Percentiles rank a stretch among this genome's conserved stretches.
Evolutionary conservation across 2,329 filamentous ascomycete species (phyloP).

Genomic region (Hypoxylon sp.): DNA sequence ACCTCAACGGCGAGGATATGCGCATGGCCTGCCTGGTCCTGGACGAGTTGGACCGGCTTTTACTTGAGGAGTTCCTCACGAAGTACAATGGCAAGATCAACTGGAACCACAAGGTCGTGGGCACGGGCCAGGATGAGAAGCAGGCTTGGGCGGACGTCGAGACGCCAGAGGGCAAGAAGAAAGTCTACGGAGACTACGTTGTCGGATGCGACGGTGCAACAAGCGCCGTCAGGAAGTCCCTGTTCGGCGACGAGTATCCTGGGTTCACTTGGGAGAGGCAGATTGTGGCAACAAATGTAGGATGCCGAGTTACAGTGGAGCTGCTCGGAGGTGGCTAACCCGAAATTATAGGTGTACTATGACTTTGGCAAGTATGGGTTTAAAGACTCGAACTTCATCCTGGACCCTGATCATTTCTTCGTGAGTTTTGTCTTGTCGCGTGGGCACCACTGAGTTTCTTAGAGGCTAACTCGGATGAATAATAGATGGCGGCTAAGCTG

Average conservation of each 20-base stretch:
- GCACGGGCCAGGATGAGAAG: slow-evolving; percentile 62
- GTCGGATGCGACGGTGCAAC: slow-evolving; percentile 70
- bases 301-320: slow-evolving; percentile 39
- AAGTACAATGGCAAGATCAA: slow-evolving; percentile 56
- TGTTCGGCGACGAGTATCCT: slow-evolving; percentile 71
- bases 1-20: slow-evolving; percentile 59
- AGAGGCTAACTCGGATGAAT: slow-evolving; percentile 11
- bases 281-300: slow-evolving; percentile 74
- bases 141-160: slow-evolving; percentile 63
- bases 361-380: slow-evolving; percentile 69
- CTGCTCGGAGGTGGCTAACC: slow-evolving; percentile 27
- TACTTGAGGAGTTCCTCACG: slow-evolving; percentile 59
- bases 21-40: slow-evolving; percentile 60
- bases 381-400: slow-evolving; percentile 71
- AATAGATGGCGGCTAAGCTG: slow-evolving; percentile 72
- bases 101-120: slow-evolving; percentile 64
- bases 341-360: slow-evolving; percentile 68
- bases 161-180: slow-evolving; percentile 56
- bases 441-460: background rate
- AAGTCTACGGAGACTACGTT: slow-evolving; percentile 66
- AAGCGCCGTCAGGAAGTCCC: slow-evolving; percentile 62
- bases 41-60: slow-evolving; percentile 60
- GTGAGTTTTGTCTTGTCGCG: slow-evolving; percentile 49
- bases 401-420: slow-evolving; percentile 72
- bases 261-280: slow-evolving; percentile 73